These are phyloP conservation scores for Penstemon davidsonii DNA, from an alignment of 257 asterid genomes.

Conservation along the genomic window DNA sequence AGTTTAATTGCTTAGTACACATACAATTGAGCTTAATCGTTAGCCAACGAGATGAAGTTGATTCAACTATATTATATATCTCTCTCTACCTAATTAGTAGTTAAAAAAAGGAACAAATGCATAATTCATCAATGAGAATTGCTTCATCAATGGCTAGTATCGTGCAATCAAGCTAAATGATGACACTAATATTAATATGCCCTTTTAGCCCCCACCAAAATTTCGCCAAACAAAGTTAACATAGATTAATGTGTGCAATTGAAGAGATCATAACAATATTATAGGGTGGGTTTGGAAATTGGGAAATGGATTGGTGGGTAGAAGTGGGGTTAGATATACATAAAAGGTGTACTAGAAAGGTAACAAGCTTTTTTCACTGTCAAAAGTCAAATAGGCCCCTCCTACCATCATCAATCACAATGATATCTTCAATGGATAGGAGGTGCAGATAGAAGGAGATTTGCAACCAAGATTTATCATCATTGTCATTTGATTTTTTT, in stretches of 20 bases:
- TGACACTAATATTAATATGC: conserved; percentile 24
- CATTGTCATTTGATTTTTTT: conserved; percentile 48
- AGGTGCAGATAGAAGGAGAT: conserved; percentile 41
- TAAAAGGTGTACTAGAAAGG: conserved; percentile 56
- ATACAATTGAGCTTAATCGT: no score
- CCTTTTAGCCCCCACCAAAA: conserved; percentile 37
- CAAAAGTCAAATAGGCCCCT: conserved; percentile 83
- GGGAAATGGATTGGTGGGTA: conserved; percentile 61
- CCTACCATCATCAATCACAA: conserved; percentile 47
- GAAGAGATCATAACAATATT: conserved; percentile 82
- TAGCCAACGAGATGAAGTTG: no score
- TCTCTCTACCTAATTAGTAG: no score
- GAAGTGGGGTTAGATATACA: conserved; percentile 58
- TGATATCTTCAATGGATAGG: conserved; percentile 40
- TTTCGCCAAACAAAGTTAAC: conserved; percentile 43
- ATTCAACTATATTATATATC: no score
- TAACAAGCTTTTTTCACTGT: conserved; percentile 67
- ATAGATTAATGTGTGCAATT: conserved; percentile 71
- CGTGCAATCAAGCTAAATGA: conserved; percentile 45
- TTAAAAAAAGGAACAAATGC: not conserved
- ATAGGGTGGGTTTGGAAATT: conserved; percentile 61
- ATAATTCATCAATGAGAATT: conserved; percentile 31
- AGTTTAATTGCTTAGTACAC: no score
- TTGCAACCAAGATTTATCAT: conserved; percentile 79
- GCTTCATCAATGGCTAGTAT: conserved; percentile 48